Percentiles rank a stretch among this genome's conserved stretches.
phyloP scores from a whole-genome alignment of 495 filamentous ascomycete species.

The Neurospora tetraspora region DNA sequence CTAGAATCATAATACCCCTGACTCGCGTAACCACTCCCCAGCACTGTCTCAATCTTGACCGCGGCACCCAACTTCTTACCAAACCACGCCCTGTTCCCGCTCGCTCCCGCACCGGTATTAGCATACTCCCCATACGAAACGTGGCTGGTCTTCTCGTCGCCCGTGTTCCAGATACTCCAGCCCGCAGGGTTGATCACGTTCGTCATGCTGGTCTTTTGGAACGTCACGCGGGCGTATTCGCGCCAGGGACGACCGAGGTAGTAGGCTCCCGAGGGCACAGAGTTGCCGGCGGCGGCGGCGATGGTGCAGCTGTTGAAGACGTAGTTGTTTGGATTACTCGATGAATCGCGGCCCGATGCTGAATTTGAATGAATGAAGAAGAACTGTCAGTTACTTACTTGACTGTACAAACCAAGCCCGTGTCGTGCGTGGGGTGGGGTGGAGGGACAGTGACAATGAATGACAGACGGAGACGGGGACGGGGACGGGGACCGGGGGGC shows the following conservation, averaged over 20 bases:
- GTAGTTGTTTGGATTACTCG: conserved; percentile 45
- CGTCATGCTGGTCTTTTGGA: conserved; percentile 48
- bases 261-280: conserved; percentile 39
- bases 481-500: no score
- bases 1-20: conserved; percentile 17
- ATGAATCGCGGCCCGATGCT: conserved; percentile 48
- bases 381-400: neutral
- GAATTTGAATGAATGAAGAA: neutral
- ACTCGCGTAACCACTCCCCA: conserved; percentile 39
- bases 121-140: conserved; percentile 50
- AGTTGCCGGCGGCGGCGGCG: conserved; percentile 35
- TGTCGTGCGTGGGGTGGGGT: no score
- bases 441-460: no score
- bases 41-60: conserved; percentile 36
- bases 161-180: conserved; percentile 48
- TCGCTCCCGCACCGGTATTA: conserved; percentile 48
- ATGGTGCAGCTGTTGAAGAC: conserved; percentile 50
- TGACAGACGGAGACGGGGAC: no score
- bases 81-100: conserved; percentile 50
- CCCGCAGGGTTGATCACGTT: conserved; percentile 50
- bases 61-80: conserved; percentile 34
- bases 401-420: no score
- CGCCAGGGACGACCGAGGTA: conserved; percentile 62
- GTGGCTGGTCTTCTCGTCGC: conserved; percentile 37
- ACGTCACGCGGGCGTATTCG: conserved; percentile 49